Conservation (phyloP, 2,329 filamentous ascomycete species). For the Eutypa lata region DNA sequence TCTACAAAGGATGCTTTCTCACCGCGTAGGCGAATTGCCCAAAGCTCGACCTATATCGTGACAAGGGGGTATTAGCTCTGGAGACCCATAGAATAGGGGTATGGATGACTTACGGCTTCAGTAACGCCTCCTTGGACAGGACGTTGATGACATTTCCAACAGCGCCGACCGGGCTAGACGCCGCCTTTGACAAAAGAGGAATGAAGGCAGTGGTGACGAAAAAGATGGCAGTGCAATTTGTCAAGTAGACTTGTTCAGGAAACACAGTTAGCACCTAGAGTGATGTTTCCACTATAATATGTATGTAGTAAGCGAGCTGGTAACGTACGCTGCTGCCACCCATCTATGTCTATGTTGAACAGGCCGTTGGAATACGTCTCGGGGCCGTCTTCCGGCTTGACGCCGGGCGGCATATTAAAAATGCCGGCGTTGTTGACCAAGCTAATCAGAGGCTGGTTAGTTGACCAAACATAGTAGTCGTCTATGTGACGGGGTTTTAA, state of each 20-base stretch:
- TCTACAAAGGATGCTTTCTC: no score
- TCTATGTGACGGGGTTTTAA: no score
- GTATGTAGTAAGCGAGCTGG: neutral
- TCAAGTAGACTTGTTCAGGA: neutral
- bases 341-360: conserved; percentile 17
- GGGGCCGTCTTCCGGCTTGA: conserved; percentile 17
- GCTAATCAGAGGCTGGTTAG: conserved; percentile 5
- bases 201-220: neutral
- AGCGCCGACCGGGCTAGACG: neutral
- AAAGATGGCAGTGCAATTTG: no score
- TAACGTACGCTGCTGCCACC: conserved; percentile 19
- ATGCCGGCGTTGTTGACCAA: conserved; percentile 54
- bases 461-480: conserved; percentile 7
- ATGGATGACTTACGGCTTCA: neutral
- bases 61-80: no score
- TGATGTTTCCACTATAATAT: neutral
- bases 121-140: neutral
- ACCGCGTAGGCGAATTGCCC: no score
- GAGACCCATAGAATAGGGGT: no score
- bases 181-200: neutral
- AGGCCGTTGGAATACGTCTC: conserved; percentile 23
- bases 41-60: no score
- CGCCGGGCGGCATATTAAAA: conserved; percentile 17
- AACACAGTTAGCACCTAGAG: neutral
- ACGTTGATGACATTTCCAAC: no score